Evolutionary conservation across 805 yeast genomes (phyloP).

Genomic region (Yarrowia divulgata): DNA sequence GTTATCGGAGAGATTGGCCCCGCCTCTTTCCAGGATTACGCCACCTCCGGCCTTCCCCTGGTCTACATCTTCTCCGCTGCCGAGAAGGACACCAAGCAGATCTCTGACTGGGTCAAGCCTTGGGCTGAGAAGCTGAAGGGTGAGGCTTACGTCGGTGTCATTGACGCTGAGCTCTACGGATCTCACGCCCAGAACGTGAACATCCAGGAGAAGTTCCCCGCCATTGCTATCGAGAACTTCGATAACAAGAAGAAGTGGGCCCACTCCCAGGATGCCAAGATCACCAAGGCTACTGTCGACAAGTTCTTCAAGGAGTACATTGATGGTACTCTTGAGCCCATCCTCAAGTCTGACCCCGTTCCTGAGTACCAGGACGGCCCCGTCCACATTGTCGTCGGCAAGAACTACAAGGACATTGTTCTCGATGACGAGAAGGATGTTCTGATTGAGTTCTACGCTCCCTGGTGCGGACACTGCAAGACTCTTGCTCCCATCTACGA

Average conservation of each 20-base stretch:
- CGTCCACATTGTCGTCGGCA: conserved; percentile 80
- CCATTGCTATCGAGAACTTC: conserved; percentile 84
- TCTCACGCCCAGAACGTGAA: conserved; percentile 86
- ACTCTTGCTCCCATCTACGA: conserved; percentile 85
- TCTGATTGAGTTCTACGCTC: conserved; percentile 89
- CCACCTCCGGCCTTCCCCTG: conserved; percentile 75
- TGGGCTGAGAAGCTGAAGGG: conserved; percentile 82
- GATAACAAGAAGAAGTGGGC: conserved; percentile 76
- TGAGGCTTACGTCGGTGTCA: conserved; percentile 82
- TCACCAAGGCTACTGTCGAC: conserved; percentile 62
- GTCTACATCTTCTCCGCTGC: conserved; percentile 86
- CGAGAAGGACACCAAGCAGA: conserved; percentile 68
- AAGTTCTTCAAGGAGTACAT: conserved; percentile 68
- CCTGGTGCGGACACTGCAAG: conserved; percentile 99
- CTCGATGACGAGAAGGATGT: conserved; percentile 71
- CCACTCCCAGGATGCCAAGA: conserved; percentile 62
- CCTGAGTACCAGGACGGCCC: conserved; percentile 80
- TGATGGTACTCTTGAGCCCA: conserved; percentile 72
- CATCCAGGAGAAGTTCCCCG: conserved; percentile 86
- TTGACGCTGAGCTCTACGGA: conserved; percentile 81
- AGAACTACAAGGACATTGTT: conserved; percentile 76
- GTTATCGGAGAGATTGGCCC: conserved; percentile 87
- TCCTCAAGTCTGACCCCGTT: conserved; percentile 82
- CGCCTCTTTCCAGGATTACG: conserved; percentile 75
- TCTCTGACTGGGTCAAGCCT: conserved; percentile 60